phyloP scores from a whole-genome alignment of 2,329 filamentous ascomycete genomes.

The Rhinocladiella mackenziei region DNA sequence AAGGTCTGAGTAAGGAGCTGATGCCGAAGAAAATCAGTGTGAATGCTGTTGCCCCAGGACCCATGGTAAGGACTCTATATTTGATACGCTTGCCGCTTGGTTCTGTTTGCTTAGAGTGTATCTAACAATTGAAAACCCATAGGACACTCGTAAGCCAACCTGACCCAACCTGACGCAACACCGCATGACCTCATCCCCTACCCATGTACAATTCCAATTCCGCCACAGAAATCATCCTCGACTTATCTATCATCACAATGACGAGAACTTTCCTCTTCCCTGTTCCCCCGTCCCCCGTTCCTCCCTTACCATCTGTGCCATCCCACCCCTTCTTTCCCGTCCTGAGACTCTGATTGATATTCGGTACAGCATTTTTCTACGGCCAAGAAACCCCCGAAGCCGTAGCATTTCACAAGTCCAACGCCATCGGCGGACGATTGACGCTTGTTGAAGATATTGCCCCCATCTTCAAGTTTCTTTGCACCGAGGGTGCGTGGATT shows the following conservation, averaged over 20 bases:
- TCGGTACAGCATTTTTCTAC: conserved; percentile 43
- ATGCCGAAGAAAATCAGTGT: conserved; percentile 38
- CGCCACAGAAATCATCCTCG: neutral
- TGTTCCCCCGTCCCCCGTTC: neutral
- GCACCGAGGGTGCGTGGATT: conserved; percentile 45
- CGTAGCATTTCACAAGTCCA: conserved; percentile 45
- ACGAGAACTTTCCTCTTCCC: neutral
- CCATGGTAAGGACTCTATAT: conserved; percentile 35
- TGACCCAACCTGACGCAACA: too few species aligned
- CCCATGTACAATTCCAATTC: too few species aligned
- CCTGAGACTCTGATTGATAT: too few species aligned
- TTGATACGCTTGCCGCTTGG: neutral
- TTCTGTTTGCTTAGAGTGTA: too few species aligned
- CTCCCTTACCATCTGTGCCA: too few species aligned
- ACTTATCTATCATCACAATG: neutral
- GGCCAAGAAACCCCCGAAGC: conserved; percentile 43
- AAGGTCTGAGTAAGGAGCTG: conserved; percentile 25
- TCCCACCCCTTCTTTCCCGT: neutral
- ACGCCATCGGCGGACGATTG: conserved; percentile 42
- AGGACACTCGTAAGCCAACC: conserved; percentile 8
- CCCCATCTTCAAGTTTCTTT: conserved; percentile 45
- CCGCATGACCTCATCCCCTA: too few species aligned
- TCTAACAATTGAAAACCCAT: neutral
- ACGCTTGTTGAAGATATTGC: conserved; percentile 46
- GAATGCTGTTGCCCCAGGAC: conserved; percentile 38